Evolutionary conservation across 2,329 filamentous ascomycete genomes (phyloP), one percentile per base, ranked within the genome.

Genomic region (Camillea tinctor): DNA sequence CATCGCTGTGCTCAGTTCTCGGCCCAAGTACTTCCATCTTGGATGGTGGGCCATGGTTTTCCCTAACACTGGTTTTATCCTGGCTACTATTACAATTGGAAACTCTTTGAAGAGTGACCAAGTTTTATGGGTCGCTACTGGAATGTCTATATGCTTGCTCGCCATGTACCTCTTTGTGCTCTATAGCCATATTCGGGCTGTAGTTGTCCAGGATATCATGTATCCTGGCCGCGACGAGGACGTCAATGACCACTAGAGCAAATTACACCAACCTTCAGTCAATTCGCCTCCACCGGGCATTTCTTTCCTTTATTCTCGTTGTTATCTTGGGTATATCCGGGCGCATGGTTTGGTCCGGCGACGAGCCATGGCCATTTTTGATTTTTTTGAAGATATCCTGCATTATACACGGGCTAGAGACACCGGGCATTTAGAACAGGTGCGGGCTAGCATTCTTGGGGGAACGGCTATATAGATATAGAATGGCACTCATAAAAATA

Each of bases 31-130:
- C 63, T 87, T 87, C 65, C 82, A 86, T 62, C 76, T 88, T 1
- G 84, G 84, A 0, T 88, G 85, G 85, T 89, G 84, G 82, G 84
- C 85, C 0, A 81, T 85, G 71, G 82, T 87, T 9, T 87, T 87
- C 71, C 84, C 84, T 52, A 87, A 87, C 71, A 83, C 81, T 0
- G 84, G 84, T 3, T 87, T 87, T 67, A 81, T 80, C 3, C 74
- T 87, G 52, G 81, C 81, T 2, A 85, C 83, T 0, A 84, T 86
- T 54, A 74, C 80, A 6, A 81, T 87, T 21, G 81, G 79, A 1
- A 78, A 79, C 4, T 77, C 79, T 40, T 74, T 87, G 7, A 68
- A 73, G 53, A 83, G 76, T 64, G 69, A 78, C 0, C 71, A 72
- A 0, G 75, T 85, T 2, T 66, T 77, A 30, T 84, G 81, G 76